These are phyloP conservation scores for Lactarius evosmus DNA, from an alignment of 768 basidiomycete species.

Conservation along the genomic window DNA sequence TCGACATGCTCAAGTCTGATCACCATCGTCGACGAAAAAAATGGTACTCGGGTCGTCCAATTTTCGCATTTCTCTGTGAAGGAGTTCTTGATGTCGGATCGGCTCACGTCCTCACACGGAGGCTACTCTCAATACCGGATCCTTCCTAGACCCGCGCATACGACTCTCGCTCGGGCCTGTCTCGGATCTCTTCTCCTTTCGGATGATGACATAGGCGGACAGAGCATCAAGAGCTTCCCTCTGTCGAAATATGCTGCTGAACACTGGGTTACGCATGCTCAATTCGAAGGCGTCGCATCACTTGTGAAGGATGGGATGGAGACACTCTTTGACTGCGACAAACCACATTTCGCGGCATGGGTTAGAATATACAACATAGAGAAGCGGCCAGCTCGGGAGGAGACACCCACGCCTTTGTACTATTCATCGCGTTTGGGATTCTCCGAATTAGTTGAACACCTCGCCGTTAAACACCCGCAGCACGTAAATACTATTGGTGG, in stretches of 20 bases:
- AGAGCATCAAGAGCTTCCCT: not conserved
- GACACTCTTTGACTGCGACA: not conserved
- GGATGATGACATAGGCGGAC: not conserved
- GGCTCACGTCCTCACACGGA: not conserved
- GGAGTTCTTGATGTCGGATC: not conserved
- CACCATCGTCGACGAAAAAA: not conserved
- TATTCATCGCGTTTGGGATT: not conserved
- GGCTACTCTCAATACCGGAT: not conserved
- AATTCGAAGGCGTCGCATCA: not conserved
- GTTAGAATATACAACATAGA: not conserved
- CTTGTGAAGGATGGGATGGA: not conserved
- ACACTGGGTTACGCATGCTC: not conserved
- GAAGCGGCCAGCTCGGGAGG: not conserved
- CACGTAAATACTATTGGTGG: not conserved
- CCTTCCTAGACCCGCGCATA: not conserved
- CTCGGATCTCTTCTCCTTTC: not conserved
- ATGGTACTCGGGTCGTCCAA: not conserved
- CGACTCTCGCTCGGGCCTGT: not conserved
- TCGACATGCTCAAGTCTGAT: not conserved
- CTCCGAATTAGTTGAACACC: not conserved
- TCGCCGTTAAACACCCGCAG: not conserved
- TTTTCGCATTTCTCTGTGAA: not conserved
- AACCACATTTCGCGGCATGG: not conserved
- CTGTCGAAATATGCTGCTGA: not conserved
- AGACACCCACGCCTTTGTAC: not conserved